These are phyloP conservation scores for Penicillium odoratum DNA, from an alignment of 495 filamentous ascomycete genomes.

Conservation along the genomic window DNA sequence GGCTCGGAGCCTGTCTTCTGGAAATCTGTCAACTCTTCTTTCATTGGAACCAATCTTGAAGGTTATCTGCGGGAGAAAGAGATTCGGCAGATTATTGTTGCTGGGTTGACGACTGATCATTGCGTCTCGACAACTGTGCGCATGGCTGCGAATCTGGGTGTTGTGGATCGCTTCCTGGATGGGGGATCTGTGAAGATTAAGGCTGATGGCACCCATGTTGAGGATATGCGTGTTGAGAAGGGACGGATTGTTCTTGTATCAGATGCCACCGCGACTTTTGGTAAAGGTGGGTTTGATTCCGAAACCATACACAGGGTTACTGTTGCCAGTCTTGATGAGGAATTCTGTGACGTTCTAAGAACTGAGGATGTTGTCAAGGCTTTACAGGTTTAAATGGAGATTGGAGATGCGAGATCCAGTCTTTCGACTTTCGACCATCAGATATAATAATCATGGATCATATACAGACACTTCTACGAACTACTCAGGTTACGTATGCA, in stretches of 20 bases:
- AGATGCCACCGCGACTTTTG: conserved; percentile 51
- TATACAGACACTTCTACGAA: neutral
- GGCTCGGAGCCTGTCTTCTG: conserved; percentile 44
- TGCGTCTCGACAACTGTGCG: conserved; percentile 52
- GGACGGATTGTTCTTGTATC: conserved; percentile 47
- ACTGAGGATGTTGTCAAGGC: conserved; percentile 40
- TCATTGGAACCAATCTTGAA: conserved; percentile 49
- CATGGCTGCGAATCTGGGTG: conserved; percentile 50
- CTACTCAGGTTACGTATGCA: no score
- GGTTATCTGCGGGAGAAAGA: conserved; percentile 33
- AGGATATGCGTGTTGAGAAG: conserved; percentile 25
- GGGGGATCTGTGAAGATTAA: conserved; percentile 17
- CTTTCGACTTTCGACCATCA: no score
- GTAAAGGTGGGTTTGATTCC: conserved; percentile 44
- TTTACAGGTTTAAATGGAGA: conserved; percentile 8
- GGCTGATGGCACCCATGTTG: conserved; percentile 25
- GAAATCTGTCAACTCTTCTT: conserved; percentile 51
- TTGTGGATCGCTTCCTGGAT: conserved; percentile 35
- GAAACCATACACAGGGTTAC: conserved; percentile 49
- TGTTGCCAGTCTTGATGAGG: conserved; percentile 47
- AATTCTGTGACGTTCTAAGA: conserved; percentile 45
- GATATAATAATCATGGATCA: neutral
- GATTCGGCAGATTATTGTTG: conserved; percentile 41
- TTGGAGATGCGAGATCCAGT: no score
- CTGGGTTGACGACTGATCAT: conserved; percentile 51